Evolutionary conservation across 2,329 filamentous ascomycete genomes (phyloP), one percentile per base, ranked within the genome.

Genomic region (Fusarium cicatricum): DNA sequence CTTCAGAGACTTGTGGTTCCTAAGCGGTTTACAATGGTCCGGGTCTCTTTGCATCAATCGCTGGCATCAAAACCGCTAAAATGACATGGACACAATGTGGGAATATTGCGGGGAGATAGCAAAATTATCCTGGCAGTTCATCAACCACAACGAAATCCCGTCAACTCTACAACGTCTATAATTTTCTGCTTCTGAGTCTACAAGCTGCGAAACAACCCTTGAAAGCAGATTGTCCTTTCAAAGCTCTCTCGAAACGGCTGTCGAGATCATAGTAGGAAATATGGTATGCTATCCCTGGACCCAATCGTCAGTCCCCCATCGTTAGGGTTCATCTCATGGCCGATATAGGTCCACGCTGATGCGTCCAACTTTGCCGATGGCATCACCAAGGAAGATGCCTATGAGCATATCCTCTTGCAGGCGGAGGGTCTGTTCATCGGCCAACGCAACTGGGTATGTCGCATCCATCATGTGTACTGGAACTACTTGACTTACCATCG

Each of bases 401-500:
- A 93, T 64, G 81, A 84, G 60, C 90, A 93, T 67, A 85, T 94
- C 2, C 76, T 92, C 11, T 79, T 88, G 45, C 88, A 92, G 70
- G 87, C 89, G 1, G 81, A 84, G 58, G 85, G 86, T 1, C 78
- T 95, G 1, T 86, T 92, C 64, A 82, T 86, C 19, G 90, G 82
- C 7, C 90, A 94, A 71, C 82, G 87, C 44, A 93, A 94, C 70
- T 94, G 91, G 91, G 90, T 93, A 75, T 64, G 82, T 69, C 16
- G 19, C 40, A 10, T 60, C 19, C 26, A 19, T 32, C 21, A 39
- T 37, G 14, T 16, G 40, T 21, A 21, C 31, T 39, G 34, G 12
- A 50, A 40, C 34, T 33, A 34, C 36, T 59, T 52, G 54, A 55
- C 63, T 68, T 17, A 66, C 26, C 6, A 44, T 54, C 21, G 5